Percentiles rank a stretch among this genome's conserved stretches.
Conservation (phyloP, 78 protist genomes). For the Ministeria vibrans region DNA sequence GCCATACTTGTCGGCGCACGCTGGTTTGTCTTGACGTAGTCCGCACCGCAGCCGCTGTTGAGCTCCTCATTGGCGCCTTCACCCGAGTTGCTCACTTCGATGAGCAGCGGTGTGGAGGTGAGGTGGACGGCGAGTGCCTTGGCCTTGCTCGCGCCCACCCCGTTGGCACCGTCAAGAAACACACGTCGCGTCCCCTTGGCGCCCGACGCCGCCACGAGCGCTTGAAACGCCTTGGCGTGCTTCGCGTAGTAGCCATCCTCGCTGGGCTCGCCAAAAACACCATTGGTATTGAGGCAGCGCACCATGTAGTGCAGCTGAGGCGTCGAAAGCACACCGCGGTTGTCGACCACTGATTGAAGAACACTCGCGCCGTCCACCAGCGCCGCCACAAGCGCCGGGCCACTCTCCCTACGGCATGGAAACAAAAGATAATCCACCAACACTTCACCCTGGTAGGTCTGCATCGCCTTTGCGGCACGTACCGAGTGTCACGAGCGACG, state of each 20-base stretch:
- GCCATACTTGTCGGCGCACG: not conserved
- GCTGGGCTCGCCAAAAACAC: slow-evolving; percentile 12
- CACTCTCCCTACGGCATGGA: not conserved
- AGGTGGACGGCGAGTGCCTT: no score
- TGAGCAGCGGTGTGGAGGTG: no score
- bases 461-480: not conserved
- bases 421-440: not conserved
- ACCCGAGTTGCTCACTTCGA: no score
- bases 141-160: slow-evolving; percentile 38
- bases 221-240: not conserved
- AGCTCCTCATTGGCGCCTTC: no score
- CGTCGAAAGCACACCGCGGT: slow-evolving; percentile 50
- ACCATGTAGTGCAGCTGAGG: slow-evolving; percentile 60
- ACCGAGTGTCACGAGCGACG: slow-evolving; percentile 15
- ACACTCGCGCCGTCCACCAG: slow-evolving; percentile 13
- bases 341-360: not conserved
- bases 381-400: slow-evolving; percentile 14
- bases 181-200: not conserved
- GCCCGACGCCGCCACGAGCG: not conserved
- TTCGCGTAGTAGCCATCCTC: not conserved
- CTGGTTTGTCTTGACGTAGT: slow-evolving; percentile 27
- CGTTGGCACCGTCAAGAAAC: slow-evolving; percentile 44
- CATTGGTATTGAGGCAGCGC: slow-evolving; percentile 3
- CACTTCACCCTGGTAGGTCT: no score
- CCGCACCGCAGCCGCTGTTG: slow-evolving; percentile 49